phyloP scores from a whole-genome alignment of 305 asterid genomes.

The Rubia balearica region DNA sequence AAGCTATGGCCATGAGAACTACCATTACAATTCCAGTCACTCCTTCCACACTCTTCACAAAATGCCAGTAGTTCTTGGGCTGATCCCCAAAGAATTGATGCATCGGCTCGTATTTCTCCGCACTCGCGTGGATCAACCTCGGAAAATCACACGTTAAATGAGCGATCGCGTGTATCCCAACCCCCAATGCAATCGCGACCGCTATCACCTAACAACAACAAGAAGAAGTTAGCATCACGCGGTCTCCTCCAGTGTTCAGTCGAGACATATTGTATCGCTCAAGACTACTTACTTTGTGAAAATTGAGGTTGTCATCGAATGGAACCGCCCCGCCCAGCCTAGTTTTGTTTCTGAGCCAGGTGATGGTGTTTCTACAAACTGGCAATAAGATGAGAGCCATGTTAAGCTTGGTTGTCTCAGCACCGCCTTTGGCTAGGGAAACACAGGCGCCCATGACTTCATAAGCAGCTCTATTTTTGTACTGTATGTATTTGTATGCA shows the following conservation, averaged over 20 bases:
- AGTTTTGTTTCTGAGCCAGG: slow-evolving; percentile 91
- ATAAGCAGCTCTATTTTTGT: slow-evolving; percentile 44
- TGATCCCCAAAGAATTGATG: slow-evolving; percentile 53
- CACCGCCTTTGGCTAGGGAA: slow-evolving; percentile 85
- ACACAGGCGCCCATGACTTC: slow-evolving; percentile 77
- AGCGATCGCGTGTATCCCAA: slow-evolving; percentile 59
- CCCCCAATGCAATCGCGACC: slow-evolving; percentile 54
- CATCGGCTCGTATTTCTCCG: slow-evolving; percentile 52
- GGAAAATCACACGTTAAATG: slow-evolving; percentile 86
- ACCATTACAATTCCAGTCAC: slow-evolving; percentile 77
- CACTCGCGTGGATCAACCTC: slow-evolving; percentile 43
- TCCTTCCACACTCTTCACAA: slow-evolving; percentile 71
- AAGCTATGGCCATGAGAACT: slow-evolving; percentile 74
- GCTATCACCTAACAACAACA: slow-evolving; percentile 47
- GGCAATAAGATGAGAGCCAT: slow-evolving; percentile 81
- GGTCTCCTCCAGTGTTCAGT: not conserved
- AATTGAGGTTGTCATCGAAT: slow-evolving; percentile 83
- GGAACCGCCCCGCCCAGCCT: slow-evolving; percentile 70
- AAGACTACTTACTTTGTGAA: slow-evolving; percentile 63
- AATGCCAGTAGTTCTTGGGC: slow-evolving; percentile 61
- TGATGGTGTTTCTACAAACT: slow-evolving; percentile 79
- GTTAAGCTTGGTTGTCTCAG: slow-evolving; percentile 83
- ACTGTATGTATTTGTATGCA: slow-evolving; percentile 61
- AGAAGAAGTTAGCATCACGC: not conserved
- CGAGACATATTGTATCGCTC: not conserved